Percentiles rank a stretch among this genome's conserved stretches.
phyloP scores from a whole-genome alignment of 2,329 filamentous ascomycete genomes.

The Volutella citrinella region DNA sequence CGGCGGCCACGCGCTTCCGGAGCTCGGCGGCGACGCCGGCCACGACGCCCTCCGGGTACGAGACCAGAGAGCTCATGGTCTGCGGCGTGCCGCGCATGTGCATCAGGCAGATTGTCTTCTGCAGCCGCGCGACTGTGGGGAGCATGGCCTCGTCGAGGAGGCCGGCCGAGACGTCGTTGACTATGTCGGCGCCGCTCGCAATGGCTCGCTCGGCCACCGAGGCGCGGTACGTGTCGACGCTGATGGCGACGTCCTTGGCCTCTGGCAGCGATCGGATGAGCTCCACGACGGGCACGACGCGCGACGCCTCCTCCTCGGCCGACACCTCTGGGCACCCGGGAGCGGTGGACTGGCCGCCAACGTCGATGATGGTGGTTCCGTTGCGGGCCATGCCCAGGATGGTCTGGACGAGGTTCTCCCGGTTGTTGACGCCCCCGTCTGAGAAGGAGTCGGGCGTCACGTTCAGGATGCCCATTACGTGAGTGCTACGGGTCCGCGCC shows the following conservation, averaged over 20 bases:
- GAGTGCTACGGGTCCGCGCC: constrained; percentile 59
- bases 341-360: constrained; percentile 91
- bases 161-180: constrained; percentile 93
- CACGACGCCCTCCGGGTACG: constrained; percentile 69
- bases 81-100: constrained; percentile 88
- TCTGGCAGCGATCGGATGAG: constrained; percentile 67
- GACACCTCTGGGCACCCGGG: constrained; percentile 69
- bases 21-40: constrained; percentile 66
- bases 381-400: constrained; percentile 60
- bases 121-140: constrained; percentile 69
- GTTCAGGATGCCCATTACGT: constrained; percentile 92
- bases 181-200: constrained; percentile 78
- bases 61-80: constrained; percentile 70
- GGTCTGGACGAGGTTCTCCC: constrained; percentile 53
- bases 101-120: constrained; percentile 81
- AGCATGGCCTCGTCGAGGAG: constrained; percentile 79
- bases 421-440: constrained; percentile 69
- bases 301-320: constrained; percentile 69
- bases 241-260: constrained; percentile 66
- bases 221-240: constrained; percentile 90
- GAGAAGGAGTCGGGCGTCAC: constrained; percentile 96
- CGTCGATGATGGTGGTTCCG: constrained; percentile 82
- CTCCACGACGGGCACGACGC: constrained; percentile 76
- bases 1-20: constrained; percentile 64
- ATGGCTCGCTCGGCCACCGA: constrained; percentile 75